Evolutionary conservation across 257 asterid genomes (phyloP).

Genomic region (Plectranthus barbatus): DNA sequence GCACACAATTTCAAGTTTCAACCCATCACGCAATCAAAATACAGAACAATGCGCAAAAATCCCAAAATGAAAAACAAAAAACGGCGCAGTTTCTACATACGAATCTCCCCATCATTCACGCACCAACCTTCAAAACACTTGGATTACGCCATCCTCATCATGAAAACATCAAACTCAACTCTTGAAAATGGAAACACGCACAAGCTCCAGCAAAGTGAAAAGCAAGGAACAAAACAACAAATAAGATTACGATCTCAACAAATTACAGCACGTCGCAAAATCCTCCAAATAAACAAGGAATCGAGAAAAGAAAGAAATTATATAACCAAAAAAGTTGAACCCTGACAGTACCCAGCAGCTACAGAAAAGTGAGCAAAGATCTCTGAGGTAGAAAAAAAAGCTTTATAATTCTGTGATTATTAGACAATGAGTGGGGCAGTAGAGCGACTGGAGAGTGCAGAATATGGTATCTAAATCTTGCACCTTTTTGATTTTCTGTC

Average conservation of each 20-base stretch:
- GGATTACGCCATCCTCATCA: not conserved
- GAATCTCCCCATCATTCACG: conserved; percentile 7
- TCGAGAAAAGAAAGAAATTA: not conserved
- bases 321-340: not conserved
- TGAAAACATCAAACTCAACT: not conserved
- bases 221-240: not conserved
- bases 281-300: not conserved
- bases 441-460: no score
- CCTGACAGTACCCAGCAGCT: not conserved
- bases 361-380: not conserved
- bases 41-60: not conserved
- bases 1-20: not conserved
- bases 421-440: no score
- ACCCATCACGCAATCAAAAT: not conserved
- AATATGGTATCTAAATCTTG: no score
- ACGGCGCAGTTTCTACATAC: not conserved
- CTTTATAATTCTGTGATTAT: no score
- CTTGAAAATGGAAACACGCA: not conserved
- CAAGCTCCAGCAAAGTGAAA: not conserved
- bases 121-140: not conserved
- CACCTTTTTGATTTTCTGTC: not conserved
- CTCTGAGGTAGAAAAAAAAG: no score
- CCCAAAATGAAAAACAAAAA: not conserved
- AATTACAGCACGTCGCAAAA: not conserved
- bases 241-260: conserved; percentile 12